These are phyloP conservation scores for Dictyostelium firmibasis DNA, from an alignment of 78 protist genomes.

Conservation along the genomic window DNA sequence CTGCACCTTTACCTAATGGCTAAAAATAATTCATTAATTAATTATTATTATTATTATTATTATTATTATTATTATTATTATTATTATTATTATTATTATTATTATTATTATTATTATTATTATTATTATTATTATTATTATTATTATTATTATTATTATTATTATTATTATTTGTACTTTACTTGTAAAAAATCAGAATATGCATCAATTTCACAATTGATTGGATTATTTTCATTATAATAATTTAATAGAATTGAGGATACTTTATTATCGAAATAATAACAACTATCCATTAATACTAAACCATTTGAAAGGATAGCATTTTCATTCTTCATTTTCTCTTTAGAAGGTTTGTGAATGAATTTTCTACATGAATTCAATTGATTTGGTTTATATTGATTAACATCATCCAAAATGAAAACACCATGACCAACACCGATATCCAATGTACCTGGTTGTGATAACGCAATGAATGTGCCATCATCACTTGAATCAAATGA, in stretches of 20 bases:
- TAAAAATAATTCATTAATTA: not conserved
- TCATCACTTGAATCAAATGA: not conserved
- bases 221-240: conserved; percentile 18
- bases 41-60: too few relatives aligned
- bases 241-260: not conserved
- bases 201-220: conserved; percentile 65
- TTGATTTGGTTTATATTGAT: conserved; percentile 4
- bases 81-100: too few relatives aligned
- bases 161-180: not conserved
- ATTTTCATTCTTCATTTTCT: conserved; percentile 13
- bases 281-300: conserved; percentile 67
- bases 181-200: conserved; percentile 69
- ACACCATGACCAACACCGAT: conserved; percentile 75
- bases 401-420: conserved; percentile 22
- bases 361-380: conserved; percentile 29
- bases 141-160: not conserved
- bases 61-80: too few relatives aligned
- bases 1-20: conserved; percentile 45
- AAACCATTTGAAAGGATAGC: conserved; percentile 35
- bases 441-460: conserved; percentile 75
- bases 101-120: not conserved
- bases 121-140: not conserved
- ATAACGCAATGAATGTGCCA: conserved; percentile 44
- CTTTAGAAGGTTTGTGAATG: conserved; percentile 64
- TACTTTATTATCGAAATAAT: conserved; percentile 21